Base-by-base conservation (phyloP, 2,329 filamentous ascomycete species). In the Trichoderma sp. region DNA sequence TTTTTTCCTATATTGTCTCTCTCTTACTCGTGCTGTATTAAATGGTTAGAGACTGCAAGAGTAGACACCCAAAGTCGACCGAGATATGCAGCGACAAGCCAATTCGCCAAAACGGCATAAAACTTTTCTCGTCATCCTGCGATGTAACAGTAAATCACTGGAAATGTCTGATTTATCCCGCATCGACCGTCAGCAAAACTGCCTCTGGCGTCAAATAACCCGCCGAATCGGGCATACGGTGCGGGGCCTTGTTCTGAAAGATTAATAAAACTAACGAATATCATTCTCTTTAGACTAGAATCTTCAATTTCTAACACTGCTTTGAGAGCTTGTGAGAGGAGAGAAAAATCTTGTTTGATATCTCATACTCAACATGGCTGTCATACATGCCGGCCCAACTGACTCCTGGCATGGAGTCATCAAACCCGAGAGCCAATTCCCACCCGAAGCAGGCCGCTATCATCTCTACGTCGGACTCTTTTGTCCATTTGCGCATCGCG, bases 401-500 rank as follows among this genome's bases (percentile, higher is more conserved):
- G 75, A 76, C 37, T 75, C 74, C 5, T 76, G 75, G 75, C 75
- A 76, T 26, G 74, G 74, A 1, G 51, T 71, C 3, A 58, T 76
- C 4, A 55, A 66, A 16, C n/a, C 65, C 5, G 69, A 43, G 2
- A 54, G 68, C 13, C 79, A 81, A 14, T 90, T 88, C 72, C 83
- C 86, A 0, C 83, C 87, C 0, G 86, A 88, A 70, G 83, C 82
- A 61, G 84, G 82, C 67, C 85, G 88, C 43, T 90, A 90, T 77
- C 85, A 85, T 0, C 79, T 91, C 3, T 90, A 90, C 74, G 78
- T 89, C 66, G 86, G 87, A 34, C 82, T 83, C 11, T 85, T 85
- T 13, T 91, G 89, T 72, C 88, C 88, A 2, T 90, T 79, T 87
- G 90, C 91, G 24, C 91, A 94, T 75, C 85, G 91, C 60, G 90